Evolutionary conservation across 1,284 basidiomycete genomes (phyloP), one percentile per base, ranked within the genome.

Genomic region (Testicularia cyperi): DNA sequence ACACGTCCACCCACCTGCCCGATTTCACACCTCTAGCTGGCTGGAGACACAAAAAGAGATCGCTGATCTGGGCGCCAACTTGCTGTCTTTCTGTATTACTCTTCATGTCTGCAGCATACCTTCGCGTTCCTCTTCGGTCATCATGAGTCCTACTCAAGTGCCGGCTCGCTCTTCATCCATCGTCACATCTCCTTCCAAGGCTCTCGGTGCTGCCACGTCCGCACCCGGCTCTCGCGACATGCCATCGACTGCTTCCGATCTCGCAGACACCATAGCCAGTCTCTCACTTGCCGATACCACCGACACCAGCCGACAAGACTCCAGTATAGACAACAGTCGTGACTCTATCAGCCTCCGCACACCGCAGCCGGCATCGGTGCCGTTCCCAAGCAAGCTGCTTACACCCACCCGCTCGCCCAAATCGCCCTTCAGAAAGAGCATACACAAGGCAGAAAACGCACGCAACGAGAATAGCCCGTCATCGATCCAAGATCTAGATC

Each of bases 241-340:
- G 8, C 43, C 53, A 6, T 38, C 38, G 6, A 42, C 38, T 9
- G 49, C 61, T 8, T 64, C 61, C 24, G 61, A 64, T 18, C 61
- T 64, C 9, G 61, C 61, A 8, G 55, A 64, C 21, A 58, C 49
- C 13, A 64, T 64, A 15, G 61, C 61, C 8, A 31, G 37, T 4
- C 46, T 64, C 10, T 41, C 33, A 3, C 43, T 64, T 6, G 35
- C 42, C 16, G 55, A 64, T 23, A 14, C 19, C 15, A 14, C 14
- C 18, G 26, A 35, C n/a, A n/a, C n/a, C n/a, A n/a, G n/a, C n/a
- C n/a, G n/a, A n/a, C n/a, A n/a, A n/a, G n/a, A 29, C 12, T 14
- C 21, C 7, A 25, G 27, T 1, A 14, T 18, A 3, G 33, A 43
- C 24, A 16, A 18, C 2, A 49, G 40, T 31, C n/a, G 35, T 14